Base-by-base conservation (phyloP, 192 early-diverging fungal genomes). In the Entomortierella chlamydospora region DNA sequence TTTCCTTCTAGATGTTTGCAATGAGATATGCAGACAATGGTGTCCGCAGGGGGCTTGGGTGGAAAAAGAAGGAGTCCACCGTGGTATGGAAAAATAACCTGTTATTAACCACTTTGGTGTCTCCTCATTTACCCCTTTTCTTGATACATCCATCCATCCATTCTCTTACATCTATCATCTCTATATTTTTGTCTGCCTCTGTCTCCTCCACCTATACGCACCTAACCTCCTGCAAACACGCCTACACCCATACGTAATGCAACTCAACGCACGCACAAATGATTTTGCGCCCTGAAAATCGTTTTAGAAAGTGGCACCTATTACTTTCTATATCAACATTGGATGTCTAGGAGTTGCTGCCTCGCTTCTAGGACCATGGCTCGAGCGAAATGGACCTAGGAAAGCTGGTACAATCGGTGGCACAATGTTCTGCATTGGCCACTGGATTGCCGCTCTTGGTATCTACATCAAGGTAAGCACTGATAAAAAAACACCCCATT, bases 311-410 rank as follows among this genome's bases (percentile, higher is more conserved):
- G 70, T 77, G 39, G 87, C 89, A 25, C 84, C 88, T 34, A 85
- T 86, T 45, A 91, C 90, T 2, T 91, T 89, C 68, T 91, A 89
- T 70, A 87, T 89, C 71, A 85, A 87, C n/a, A 82, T 90, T 20
- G 87, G 87, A 11, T 83, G 86, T 33, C 80, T 91, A n/a, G 90
- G 90, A 23, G 57, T 87, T 30, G 84, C 88, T 2, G 87, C 84
- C 13, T 87, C 88, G 10, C 28, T 89, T 30, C 77, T 84, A 17
- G 90, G 90, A 1, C 90, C 90, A 28, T 88, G 87, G 87, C 82
- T 91, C n/a, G 90, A 91, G 65, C 84, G 83, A 12, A 81, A 73
- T 58, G 87, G 87, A 26, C 88, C 90, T 11, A 85, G 77, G 47
- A 84, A 84, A 59, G 83, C 85, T 2, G 83, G 82, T 22, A 52